Evolutionary conservation across 441 rosid species (phyloP).

Genomic region (Adansonia madagascariensis): DNA sequence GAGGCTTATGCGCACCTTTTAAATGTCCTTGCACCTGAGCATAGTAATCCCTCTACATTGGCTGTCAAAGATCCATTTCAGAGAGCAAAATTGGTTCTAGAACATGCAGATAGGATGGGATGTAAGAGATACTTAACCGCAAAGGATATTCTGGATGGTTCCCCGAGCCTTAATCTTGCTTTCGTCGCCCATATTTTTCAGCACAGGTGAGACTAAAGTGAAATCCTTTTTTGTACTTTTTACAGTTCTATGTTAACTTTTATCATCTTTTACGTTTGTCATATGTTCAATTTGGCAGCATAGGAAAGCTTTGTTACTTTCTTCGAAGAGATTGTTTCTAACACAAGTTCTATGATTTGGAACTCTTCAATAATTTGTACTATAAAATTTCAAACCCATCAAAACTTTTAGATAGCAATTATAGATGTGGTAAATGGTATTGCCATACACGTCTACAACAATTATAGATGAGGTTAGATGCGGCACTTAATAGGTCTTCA

Average conservation of each 20-base stretch:
- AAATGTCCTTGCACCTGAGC: constrained; percentile 91
- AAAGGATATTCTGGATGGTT: constrained; percentile 89
- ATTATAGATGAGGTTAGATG: background rate
- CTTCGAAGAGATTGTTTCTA: background rate
- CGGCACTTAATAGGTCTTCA: background rate
- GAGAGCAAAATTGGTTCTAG: constrained; percentile 88
- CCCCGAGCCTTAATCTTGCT: constrained; percentile 94
- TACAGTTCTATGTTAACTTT: constrained; percentile 8
- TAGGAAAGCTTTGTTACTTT: background rate
- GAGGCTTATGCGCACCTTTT: constrained; percentile 94
- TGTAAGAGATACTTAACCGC: constrained; percentile 94
- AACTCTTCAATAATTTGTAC: background rate
- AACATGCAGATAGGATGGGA: constrained; percentile 94
- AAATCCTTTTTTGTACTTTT: background rate
- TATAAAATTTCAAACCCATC: constrained; percentile 5
- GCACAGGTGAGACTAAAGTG: constrained; percentile 63
- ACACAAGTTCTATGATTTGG: background rate
- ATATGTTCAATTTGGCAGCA: background rate
- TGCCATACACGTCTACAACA: background rate
- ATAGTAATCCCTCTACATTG: constrained; percentile 58
- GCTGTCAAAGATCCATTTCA: constrained; percentile 53
- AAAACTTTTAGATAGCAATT: background rate
- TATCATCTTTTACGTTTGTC: background rate
- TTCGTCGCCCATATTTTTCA: constrained; percentile 97
- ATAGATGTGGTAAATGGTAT: constrained; percentile 12